phyloP scores from a whole-genome alignment of 352 stramenopile genomes.

The Phytopythium helicoides region DNA sequence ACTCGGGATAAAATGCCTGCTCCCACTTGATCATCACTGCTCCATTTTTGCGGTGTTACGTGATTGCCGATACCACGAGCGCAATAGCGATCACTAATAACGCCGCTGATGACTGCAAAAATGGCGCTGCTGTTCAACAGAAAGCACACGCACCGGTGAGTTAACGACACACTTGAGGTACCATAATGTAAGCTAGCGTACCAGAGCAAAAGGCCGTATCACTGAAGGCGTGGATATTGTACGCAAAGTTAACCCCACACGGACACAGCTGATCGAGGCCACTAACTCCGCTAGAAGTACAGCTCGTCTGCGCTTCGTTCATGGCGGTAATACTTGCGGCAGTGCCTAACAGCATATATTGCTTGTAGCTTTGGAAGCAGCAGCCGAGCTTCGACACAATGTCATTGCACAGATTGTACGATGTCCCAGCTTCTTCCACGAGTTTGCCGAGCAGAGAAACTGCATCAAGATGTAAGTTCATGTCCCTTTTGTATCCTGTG shows the following conservation, averaged over 20 bases:
- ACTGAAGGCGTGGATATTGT: slow-evolving; percentile 55
- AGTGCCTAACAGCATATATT: slow-evolving; percentile 71
- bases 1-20: too few relatives aligned
- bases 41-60: too few relatives aligned
- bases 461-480: too few relatives aligned
- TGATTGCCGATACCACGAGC: too few relatives aligned
- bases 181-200: too few relatives aligned
- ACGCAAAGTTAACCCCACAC: slow-evolving; percentile 37
- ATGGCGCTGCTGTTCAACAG: too few relatives aligned
- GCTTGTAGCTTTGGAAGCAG: slow-evolving; percentile 82
- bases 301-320: slow-evolving; percentile 48
- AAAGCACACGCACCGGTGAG: too few relatives aligned
- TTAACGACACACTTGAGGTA: too few relatives aligned
- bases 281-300: slow-evolving; percentile 32
- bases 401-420: slow-evolving; percentile 63
- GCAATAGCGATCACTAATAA: background rate
- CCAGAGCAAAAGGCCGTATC: slow-evolving; percentile 60
- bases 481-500: background rate
- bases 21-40: too few relatives aligned
- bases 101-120: too few relatives aligned
- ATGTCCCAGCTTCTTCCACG: slow-evolving; percentile 41
- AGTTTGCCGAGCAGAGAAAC: slow-evolving; percentile 57
- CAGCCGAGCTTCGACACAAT: slow-evolving; percentile 74
- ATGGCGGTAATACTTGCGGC: slow-evolving; percentile 40
- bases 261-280: slow-evolving; percentile 46